These are phyloP conservation scores for Pythium grandisporangium DNA, from an alignment of 352 stramenopile species.

Conservation along the genomic window DNA sequence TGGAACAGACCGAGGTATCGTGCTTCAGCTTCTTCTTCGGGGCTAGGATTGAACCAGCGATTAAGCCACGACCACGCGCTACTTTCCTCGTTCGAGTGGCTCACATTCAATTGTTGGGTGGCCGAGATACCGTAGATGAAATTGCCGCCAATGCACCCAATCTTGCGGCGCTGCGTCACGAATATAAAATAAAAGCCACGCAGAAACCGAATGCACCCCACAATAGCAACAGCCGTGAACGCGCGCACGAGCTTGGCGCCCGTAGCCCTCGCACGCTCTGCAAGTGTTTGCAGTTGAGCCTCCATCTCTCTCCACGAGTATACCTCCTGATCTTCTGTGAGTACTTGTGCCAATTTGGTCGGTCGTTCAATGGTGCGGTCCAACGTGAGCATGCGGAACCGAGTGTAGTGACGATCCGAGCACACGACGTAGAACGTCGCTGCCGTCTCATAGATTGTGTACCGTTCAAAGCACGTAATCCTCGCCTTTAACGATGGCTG, in stretches of 20 bases:
- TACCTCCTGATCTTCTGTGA: constrained; percentile 52
- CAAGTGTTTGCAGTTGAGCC: constrained; percentile 52
- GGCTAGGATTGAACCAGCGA: constrained; percentile 75
- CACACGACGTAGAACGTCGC: constrained; percentile 71
- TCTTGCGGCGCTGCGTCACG: constrained; percentile 95
- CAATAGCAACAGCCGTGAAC: constrained; percentile 93
- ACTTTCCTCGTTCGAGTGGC: constrained; percentile 33
- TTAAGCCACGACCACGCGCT: constrained; percentile 61
- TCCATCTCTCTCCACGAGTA: constrained; percentile 83
- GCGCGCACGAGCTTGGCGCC: constrained; percentile 44
- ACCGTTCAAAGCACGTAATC: constrained; percentile 66
- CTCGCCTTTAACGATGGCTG: constrained; percentile 56
- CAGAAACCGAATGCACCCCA: constrained; percentile 97
- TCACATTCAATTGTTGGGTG: constrained; percentile 88
- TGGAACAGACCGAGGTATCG: constrained; percentile 96
- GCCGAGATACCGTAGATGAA: constrained; percentile 97
- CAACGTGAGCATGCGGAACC: constrained; percentile 67
- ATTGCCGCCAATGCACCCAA: constrained; percentile 94
- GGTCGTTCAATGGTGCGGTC: constrained; percentile 61
- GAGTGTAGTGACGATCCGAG: constrained; percentile 78
- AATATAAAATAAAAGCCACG: constrained; percentile 98
- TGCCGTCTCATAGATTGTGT: constrained; percentile 78
- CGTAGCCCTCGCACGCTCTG: constrained; percentile 25
- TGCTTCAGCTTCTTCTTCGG: constrained; percentile 76
- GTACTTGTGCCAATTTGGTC: constrained; percentile 34